phyloP scores from a whole-genome alignment of 2,329 filamentous ascomycete species.

The Didymella lethalis region DNA sequence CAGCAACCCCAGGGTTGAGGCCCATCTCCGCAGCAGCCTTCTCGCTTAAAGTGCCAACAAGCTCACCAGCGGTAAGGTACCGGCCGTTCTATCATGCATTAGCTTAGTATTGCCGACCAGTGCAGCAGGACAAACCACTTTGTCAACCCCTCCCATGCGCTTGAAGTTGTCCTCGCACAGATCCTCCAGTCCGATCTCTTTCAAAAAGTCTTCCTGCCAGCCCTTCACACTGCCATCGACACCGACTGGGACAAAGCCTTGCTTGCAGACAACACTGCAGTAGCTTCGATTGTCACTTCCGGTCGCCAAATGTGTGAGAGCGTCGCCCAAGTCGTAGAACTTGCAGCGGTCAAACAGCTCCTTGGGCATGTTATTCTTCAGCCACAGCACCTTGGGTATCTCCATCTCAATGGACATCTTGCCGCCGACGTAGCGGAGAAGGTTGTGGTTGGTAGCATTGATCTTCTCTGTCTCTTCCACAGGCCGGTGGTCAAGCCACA shows the following conservation, averaged over 20 bases:
- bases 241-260: conserved; percentile 95
- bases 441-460: conserved; percentile 89
- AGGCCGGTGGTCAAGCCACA: conserved; percentile 96
- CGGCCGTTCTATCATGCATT: conserved; percentile 79
- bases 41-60: conserved; percentile 84
- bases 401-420: conserved; percentile 99
- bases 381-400: conserved; percentile 96
- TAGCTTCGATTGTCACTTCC: conserved; percentile 91
- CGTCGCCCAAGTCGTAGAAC: conserved; percentile 95
- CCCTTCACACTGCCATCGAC: conserved; percentile 97
- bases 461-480: conserved; percentile 91
- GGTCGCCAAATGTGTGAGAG: conserved; percentile 91
- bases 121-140: conserved; percentile 74
- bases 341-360: conserved; percentile 92
- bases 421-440: conserved; percentile 94
- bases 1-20: conserved; percentile 83
- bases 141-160: conserved; percentile 91
- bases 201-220: conserved; percentile 95
- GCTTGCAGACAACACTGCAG: conserved; percentile 96
- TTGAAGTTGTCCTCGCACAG: conserved; percentile 86
- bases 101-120: conserved; percentile 39
- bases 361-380: conserved; percentile 97
- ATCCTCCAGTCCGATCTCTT: conserved; percentile 84
- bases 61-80: conserved; percentile 90
- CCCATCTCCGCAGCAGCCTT: conserved; percentile 85